A percentile compares a stretch with the other conserved stretches of the same genome.
Conservation (phyloP, 495 filamentous ascomycete genomes). For the Sabuloglossum arenarium region DNA sequence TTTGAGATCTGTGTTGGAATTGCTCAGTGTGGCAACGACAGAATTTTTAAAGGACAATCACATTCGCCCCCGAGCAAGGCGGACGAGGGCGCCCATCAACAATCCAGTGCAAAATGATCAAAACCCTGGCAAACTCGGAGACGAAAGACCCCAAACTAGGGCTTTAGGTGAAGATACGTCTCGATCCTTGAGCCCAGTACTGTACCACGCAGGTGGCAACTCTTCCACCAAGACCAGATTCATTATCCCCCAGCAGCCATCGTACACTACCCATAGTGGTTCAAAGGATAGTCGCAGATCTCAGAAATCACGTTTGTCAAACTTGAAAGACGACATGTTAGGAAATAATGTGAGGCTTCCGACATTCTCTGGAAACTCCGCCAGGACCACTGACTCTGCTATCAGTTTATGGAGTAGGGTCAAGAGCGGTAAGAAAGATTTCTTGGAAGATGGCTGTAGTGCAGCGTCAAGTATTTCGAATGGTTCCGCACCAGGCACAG, state of each 20-base stretch:
- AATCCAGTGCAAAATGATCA: background rate
- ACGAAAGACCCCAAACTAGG: background rate
- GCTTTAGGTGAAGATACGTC: background rate
- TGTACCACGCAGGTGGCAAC: background rate
- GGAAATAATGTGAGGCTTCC: conserved; percentile 18
- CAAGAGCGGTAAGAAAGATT: conserved; percentile 32
- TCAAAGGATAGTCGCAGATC: background rate
- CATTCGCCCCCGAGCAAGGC: background rate
- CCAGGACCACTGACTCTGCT: conserved; percentile 14
- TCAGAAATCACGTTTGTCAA: background rate
- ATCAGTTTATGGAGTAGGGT: conserved; percentile 48
- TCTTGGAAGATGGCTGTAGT: background rate
- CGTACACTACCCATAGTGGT: background rate
- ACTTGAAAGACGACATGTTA: conserved; percentile 4
- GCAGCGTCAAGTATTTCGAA: background rate
- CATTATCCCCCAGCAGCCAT: background rate
- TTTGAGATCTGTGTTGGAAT: background rate
- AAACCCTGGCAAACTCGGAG: background rate
- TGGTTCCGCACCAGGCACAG: background rate
- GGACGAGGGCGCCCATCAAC: background rate
- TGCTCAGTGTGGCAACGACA: conserved; percentile 1
- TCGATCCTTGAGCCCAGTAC: background rate
- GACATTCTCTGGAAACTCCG: conserved; percentile 12
- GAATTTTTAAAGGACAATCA: conserved; percentile 2
- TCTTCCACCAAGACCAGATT: background rate